phyloP scores from a whole-genome alignment of 2,329 filamentous ascomycete species.

The Hypoxylon sp. region DNA sequence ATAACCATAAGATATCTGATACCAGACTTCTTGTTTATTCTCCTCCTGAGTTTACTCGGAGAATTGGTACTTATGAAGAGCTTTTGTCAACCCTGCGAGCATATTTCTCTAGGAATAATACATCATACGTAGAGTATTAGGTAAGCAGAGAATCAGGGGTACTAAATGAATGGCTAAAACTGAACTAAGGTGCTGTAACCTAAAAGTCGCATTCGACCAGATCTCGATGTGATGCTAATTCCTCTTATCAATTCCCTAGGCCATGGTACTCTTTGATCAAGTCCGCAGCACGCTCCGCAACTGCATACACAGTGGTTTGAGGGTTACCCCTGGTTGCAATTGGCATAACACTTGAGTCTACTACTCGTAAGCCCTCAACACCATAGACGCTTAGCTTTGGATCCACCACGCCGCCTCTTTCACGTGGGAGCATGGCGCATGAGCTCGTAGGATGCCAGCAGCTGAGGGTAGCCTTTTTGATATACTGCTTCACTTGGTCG shows the following conservation, averaged over 20 bases:
- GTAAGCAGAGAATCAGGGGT: too few relatives aligned
- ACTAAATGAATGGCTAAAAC: not conserved
- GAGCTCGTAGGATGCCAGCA: constrained; percentile 3
- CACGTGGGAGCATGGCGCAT: constrained; percentile 2
- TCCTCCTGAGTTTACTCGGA: too few relatives aligned
- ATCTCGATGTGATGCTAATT: not conserved
- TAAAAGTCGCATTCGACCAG: not conserved
- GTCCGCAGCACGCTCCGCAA: constrained; percentile 1
- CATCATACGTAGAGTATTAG: too few relatives aligned
- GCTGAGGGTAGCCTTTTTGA: not conserved
- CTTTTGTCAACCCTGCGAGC: not conserved
- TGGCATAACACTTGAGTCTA: not conserved
- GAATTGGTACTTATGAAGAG: not conserved
- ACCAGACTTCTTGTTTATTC: too few relatives aligned
- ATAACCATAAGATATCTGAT: too few relatives aligned
- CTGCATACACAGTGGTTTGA: constrained; percentile 6
- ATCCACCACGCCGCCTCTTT: constrained; percentile 4
- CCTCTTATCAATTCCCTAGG: not conserved
- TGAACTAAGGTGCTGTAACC: not conserved
- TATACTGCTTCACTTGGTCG: not conserved
- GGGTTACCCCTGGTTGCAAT: not conserved
- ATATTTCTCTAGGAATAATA: too few relatives aligned
- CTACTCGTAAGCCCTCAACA: not conserved
- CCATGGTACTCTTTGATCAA: constrained; percentile 5
- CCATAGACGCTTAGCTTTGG: not conserved